Conservation (phyloP, 2,329 filamentous ascomycete species). For the Sporothrix pallida region DNA sequence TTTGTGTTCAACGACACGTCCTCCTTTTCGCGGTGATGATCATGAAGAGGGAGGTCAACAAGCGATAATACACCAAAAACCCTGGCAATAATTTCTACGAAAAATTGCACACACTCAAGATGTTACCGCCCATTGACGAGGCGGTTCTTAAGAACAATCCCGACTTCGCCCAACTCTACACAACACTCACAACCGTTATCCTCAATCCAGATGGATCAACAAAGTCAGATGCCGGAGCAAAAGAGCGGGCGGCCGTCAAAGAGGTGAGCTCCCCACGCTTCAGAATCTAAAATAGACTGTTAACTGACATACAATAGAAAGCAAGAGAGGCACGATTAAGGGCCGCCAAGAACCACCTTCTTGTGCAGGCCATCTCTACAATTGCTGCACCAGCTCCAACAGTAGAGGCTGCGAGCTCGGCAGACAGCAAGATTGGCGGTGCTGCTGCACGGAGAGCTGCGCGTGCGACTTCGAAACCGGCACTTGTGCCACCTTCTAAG, state of each 20-base stretch:
- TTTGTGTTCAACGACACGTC: slow-evolving; percentile 17
- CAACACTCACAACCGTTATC: slow-evolving; percentile 58
- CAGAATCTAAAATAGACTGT: not conserved
- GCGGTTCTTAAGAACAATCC: slow-evolving; percentile 62
- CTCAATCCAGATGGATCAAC: slow-evolving; percentile 65
- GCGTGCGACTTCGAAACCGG: not conserved
- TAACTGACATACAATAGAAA: slow-evolving; percentile 47
- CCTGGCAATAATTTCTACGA: not conserved
- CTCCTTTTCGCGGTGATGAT: not conserved
- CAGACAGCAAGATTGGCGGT: not conserved
- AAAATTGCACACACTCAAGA: slow-evolving; percentile 40
- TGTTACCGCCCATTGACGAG: slow-evolving; percentile 65
- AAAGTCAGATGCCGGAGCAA: slow-evolving; percentile 55
- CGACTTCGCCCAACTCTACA: slow-evolving; percentile 64
- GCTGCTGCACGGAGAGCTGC: slow-evolving; percentile 34
- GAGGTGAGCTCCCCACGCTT: slow-evolving; percentile 50
- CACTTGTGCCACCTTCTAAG: slow-evolving; percentile 39
- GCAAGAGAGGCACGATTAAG: slow-evolving; percentile 56
- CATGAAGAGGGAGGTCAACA: not conserved
- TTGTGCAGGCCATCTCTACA: slow-evolving; percentile 57
- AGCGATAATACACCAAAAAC: not conserved
- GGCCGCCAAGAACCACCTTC: slow-evolving; percentile 57
- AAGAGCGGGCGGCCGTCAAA: slow-evolving; percentile 56
- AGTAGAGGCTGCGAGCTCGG: slow-evolving; percentile 39
- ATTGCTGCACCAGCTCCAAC: slow-evolving; percentile 48